These are phyloP conservation scores for Aspergillus aculeatus DNA, from an alignment of 2,329 filamentous ascomycete genomes.

Conservation along the genomic window DNA sequence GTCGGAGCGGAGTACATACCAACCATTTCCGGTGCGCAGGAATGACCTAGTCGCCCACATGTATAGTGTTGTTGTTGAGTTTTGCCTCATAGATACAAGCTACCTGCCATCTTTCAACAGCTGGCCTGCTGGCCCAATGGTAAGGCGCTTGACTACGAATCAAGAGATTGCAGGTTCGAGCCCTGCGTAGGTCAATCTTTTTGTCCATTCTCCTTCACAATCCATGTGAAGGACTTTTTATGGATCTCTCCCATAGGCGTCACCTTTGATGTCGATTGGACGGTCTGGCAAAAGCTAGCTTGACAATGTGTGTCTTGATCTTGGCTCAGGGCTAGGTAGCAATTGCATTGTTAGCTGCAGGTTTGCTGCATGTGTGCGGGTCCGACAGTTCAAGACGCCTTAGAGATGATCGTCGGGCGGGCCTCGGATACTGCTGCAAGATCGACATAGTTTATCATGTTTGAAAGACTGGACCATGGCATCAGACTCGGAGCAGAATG, in stretches of 20 bases:
- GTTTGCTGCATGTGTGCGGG: background rate
- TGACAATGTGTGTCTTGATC: no score
- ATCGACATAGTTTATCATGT: background rate
- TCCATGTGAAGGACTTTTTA: background rate
- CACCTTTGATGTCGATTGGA: no score
- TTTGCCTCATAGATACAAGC: no score
- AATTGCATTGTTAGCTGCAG: background rate
- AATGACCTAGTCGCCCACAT: no score
- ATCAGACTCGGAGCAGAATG: no score
- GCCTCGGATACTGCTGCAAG: background rate
- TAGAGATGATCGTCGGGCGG: background rate
- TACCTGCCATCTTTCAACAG: background rate
- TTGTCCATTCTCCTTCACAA: background rate
- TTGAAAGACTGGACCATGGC: no score
- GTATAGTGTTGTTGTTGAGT: no score
- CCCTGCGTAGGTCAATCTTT: constrained; percentile 27
- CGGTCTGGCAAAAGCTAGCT: no score
- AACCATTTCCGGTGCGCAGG: no score
- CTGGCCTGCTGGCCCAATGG: constrained; percentile 42
- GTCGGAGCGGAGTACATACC: no score
- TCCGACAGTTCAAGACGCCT: background rate
- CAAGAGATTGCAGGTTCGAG: constrained; percentile 52
- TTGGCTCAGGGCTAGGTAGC: no score
- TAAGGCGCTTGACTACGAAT: constrained; percentile 54
- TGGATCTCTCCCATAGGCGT: no score